Conservation (phyloP, 2,329 filamentous ascomycete genomes). For the Ceratocystis cubensis region DNA sequence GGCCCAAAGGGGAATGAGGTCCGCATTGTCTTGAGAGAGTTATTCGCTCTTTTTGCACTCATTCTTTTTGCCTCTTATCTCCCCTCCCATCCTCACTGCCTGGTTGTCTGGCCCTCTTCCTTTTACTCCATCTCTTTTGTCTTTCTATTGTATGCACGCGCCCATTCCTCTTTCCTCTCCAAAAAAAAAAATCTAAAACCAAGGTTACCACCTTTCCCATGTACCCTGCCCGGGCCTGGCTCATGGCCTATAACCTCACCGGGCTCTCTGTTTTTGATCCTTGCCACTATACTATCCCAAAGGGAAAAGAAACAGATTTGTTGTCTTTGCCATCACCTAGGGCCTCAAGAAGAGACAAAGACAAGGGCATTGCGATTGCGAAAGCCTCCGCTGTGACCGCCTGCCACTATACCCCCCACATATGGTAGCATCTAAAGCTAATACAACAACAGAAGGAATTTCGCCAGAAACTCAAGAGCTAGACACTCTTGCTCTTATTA, state of each 20-base stretch:
- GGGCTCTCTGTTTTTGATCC: constrained; percentile 13
- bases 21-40: background rate
- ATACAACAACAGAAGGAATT: constrained; percentile 11
- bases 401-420: constrained; percentile 5
- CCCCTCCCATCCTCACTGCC: background rate
- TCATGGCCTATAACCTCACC: background rate
- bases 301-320: constrained; percentile 7
- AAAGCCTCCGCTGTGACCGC: constrained; percentile 9
- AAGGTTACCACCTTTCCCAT: constrained; percentile 1
- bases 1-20: background rate
- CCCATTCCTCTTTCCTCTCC: background rate
- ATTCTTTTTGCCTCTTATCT: background rate
- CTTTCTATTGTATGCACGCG: background rate
- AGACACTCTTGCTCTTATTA: constrained; percentile 2
- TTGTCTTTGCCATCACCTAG: constrained; percentile 9
- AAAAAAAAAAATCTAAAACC: constrained; percentile 5
- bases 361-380: constrained; percentile 3
- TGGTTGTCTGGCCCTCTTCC: background rate
- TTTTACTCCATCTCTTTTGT: background rate
- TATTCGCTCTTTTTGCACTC: background rate
- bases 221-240: constrained; percentile 11
- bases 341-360: constrained; percentile 7
- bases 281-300: constrained; percentile 7
- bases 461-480: constrained; percentile 3
- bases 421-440: background rate